These are phyloP conservation scores for Phytophthora parvispora DNA, from an alignment of 352 stramenopile species.

Conservation along the genomic window DNA sequence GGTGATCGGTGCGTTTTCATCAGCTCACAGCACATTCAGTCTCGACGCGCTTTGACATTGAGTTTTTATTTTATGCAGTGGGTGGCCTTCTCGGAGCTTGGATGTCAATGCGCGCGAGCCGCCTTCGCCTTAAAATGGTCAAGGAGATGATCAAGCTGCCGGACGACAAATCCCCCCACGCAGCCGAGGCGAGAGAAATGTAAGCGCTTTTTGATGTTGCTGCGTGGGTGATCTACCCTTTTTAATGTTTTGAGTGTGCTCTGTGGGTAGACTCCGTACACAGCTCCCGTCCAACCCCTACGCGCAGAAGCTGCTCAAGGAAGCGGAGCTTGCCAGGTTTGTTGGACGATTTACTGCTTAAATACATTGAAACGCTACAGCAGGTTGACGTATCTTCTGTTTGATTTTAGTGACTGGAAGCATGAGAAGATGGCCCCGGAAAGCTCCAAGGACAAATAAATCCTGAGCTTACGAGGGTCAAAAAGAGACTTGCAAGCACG, in stretches of 20 bases:
- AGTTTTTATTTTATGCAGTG: slow-evolving; percentile 1
- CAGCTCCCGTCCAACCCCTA: slow-evolving; percentile 11
- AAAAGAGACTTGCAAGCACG: background rate
- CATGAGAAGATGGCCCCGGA: background rate
- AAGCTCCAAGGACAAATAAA: slow-evolving; percentile 25
- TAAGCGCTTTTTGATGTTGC: background rate
- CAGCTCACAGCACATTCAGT: background rate
- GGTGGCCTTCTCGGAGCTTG: slow-evolving; percentile 15
- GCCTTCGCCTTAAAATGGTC: slow-evolving; percentile 16
- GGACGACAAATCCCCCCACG: slow-evolving; percentile 14
- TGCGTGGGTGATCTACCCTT: background rate
- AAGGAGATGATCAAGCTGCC: slow-evolving; percentile 19
- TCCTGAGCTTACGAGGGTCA: background rate
- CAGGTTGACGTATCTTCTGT: background rate
- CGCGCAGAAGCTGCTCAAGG: slow-evolving; percentile 27
- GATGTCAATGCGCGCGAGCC: slow-evolving; percentile 16
- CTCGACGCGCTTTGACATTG: background rate
- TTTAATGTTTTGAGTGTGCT: background rate
- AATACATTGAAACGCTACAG: too few species aligned
- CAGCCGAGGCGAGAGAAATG: slow-evolving; percentile 24
- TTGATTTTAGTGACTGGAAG: background rate
- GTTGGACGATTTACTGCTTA: background rate
- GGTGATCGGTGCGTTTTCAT: slow-evolving; percentile 10
- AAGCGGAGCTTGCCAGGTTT: slow-evolving; percentile 4
- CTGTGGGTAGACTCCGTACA: slow-evolving; percentile 7